phyloP scores from a whole-genome alignment of 805 yeast genomes.

The Nakazawaea wickerhamii region DNA sequence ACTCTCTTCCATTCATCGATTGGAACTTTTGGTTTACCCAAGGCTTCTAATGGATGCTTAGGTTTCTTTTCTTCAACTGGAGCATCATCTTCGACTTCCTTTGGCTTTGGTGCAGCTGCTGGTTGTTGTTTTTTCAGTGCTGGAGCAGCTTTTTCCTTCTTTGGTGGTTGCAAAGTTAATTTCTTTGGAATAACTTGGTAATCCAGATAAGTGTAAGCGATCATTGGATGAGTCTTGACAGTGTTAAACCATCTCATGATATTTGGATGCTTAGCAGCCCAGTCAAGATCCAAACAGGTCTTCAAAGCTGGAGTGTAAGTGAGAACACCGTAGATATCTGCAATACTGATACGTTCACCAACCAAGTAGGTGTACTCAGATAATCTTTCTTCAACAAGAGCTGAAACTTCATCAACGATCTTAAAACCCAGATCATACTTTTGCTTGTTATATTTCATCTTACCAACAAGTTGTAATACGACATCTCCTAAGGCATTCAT shows the following conservation, averaged over 20 bases:
- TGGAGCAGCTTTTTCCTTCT: slow-evolving; percentile 26
- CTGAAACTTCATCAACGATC: slow-evolving; percentile 25
- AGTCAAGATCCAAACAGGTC: slow-evolving; percentile 39
- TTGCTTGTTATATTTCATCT: slow-evolving; percentile 73
- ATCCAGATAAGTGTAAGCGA: slow-evolving; percentile 41
- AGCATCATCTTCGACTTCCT: slow-evolving; percentile 1
- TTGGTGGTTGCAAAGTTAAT: slow-evolving; percentile 69
- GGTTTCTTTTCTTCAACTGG: slow-evolving; percentile 43
- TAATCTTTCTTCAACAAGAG: slow-evolving; percentile 51
- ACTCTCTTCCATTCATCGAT: slow-evolving; percentile 85
- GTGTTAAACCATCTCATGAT: slow-evolving; percentile 45
- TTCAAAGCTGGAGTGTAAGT: slow-evolving; percentile 42
- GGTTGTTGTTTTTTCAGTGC: slow-evolving; percentile 15
- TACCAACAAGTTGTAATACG: slow-evolving; percentile 60
- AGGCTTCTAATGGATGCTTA: slow-evolving; percentile 77
- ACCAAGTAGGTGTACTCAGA: slow-evolving; percentile 60
- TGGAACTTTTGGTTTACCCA: slow-evolving; percentile 56
- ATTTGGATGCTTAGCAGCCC: slow-evolving; percentile 45
- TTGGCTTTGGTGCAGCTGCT: slow-evolving; percentile 19
- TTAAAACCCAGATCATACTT: slow-evolving; percentile 9
- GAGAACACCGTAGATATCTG: slow-evolving; percentile 39
- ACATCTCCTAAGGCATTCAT: slow-evolving; percentile 40
- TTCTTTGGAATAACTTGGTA: slow-evolving; percentile 50
- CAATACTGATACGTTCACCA: slow-evolving; percentile 52
- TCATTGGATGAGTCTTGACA: slow-evolving; percentile 21